phyloP scores from a whole-genome alignment of 176 grass and related monocot species.

The Oryza punctata region DNA sequence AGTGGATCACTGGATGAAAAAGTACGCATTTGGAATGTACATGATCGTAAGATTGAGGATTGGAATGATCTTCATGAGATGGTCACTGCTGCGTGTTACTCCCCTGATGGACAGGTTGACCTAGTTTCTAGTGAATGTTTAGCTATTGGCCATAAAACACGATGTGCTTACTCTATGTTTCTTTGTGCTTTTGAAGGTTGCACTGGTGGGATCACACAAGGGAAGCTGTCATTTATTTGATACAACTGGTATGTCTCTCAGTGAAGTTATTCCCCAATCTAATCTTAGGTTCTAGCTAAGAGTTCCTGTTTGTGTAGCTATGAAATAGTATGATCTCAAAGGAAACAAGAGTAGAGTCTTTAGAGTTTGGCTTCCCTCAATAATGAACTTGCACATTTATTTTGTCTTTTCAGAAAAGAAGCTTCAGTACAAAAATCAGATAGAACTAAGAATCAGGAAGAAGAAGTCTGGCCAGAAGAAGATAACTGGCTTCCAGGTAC shows the following conservation, averaged over 20 bases:
- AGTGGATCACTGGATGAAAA: conserved; percentile 99
- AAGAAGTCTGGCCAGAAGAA: conserved; percentile 95
- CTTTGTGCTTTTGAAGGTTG: conserved; percentile 68
- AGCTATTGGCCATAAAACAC: conserved; percentile 24
- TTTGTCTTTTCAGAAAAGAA: conserved; percentile 76
- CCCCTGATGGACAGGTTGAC: conserved; percentile 84
- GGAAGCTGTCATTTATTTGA: conserved; percentile 95
- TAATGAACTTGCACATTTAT: conserved; percentile 16
- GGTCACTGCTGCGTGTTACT: conserved; percentile 93
- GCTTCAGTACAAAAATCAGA: conserved; percentile 73
- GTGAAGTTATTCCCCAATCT: not conserved
- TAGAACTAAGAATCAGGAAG: conserved; percentile 85
- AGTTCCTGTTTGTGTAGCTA: not conserved
- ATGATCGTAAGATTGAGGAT: conserved; percentile 89
- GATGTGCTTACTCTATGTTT: conserved; percentile 34
- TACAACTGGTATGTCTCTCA: conserved; percentile 72
- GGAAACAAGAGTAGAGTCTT: not conserved
- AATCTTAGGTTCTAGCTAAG: not conserved
- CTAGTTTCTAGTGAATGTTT: conserved; percentile 21
- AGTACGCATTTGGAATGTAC: conserved; percentile 96
- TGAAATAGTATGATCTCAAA: not conserved
- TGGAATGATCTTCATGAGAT: conserved; percentile 99
- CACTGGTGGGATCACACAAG: conserved; percentile 92
- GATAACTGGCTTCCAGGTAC: conserved; percentile 98
- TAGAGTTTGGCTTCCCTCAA: not conserved